Conservation (phyloP, 768 basidiomycete genomes). For the Chalciporus chontae region DNA sequence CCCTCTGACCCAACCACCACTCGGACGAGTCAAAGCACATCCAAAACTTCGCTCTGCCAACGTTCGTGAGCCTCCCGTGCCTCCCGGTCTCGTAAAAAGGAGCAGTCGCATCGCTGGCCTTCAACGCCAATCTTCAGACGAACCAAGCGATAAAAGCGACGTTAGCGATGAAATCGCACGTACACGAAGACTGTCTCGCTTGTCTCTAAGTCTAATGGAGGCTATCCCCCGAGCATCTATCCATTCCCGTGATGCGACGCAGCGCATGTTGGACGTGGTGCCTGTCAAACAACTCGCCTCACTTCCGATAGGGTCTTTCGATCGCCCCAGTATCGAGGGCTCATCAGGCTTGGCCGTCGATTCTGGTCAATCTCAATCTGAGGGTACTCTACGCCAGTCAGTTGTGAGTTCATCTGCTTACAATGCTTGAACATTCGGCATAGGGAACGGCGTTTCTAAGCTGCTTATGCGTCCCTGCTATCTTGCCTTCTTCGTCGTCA, state of each 20-base stretch:
- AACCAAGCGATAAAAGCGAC: slow-evolving; percentile 29
- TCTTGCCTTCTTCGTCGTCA: slow-evolving; percentile 10
- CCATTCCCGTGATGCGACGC: background rate
- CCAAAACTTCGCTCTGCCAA: slow-evolving; percentile 28
- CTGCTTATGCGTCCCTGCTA: slow-evolving; percentile 6
- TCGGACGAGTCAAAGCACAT: slow-evolving; percentile 24
- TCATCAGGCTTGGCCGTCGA: background rate
- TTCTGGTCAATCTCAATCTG: slow-evolving; percentile 7
- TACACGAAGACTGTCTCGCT: slow-evolving; percentile 8
- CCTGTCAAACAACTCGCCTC: slow-evolving; percentile 9
- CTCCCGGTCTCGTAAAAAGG: slow-evolving; percentile 30
- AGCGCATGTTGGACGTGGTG: background rate
- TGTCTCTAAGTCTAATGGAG: slow-evolving; percentile 1
- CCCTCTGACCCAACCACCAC: slow-evolving; percentile 28
- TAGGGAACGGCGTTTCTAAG: slow-evolving; percentile 8
- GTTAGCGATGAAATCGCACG: slow-evolving; percentile 15
- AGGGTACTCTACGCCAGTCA: slow-evolving; percentile 12
- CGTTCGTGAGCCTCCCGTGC: slow-evolving; percentile 30
- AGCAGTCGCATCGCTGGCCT: slow-evolving; percentile 21
- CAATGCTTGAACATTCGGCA: slow-evolving; percentile 10
- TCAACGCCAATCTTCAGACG: slow-evolving; percentile 26
- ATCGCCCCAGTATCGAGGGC: slow-evolving; percentile 1
- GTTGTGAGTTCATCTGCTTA: slow-evolving; percentile 26
- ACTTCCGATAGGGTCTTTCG: slow-evolving; percentile 7
- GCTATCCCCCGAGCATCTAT: background rate